phyloP scores from a whole-genome alignment of 768 basidiomycete genomes.

The Lactarius tabidus region DNA sequence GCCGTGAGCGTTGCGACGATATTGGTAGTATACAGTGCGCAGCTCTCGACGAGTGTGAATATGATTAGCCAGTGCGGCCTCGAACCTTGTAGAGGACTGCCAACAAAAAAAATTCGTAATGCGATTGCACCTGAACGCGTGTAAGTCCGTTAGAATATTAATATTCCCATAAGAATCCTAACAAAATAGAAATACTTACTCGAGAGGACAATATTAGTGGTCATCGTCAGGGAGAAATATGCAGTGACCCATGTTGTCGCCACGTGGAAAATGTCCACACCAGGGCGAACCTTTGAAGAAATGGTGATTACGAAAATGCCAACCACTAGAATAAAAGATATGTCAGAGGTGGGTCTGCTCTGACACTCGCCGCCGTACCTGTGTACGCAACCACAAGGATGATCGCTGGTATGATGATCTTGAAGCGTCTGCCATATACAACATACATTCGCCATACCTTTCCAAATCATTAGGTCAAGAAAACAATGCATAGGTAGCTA shows the following conservation, averaged over 20 bases:
- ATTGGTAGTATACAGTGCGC: slow-evolving; percentile 5
- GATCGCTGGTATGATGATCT: not conserved
- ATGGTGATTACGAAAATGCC: not conserved
- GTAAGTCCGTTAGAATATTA: not conserved
- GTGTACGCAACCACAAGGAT: slow-evolving; percentile 3
- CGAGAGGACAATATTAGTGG: slow-evolving; percentile 1
- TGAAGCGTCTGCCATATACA: not conserved
- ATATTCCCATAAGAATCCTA: not conserved
- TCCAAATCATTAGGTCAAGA: not conserved
- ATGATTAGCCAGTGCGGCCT: not conserved
- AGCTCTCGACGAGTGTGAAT: slow-evolving; percentile 6
- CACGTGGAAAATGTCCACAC: slow-evolving; percentile 2
- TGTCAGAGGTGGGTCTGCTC: not conserved
- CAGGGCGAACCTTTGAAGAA: not conserved
- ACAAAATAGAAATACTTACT: not conserved
- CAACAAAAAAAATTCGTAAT: not conserved
- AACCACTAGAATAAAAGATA: not conserved
- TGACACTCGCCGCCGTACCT: not conserved
- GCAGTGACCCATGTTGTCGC: slow-evolving; percentile 8
- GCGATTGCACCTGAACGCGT: slow-evolving; percentile 6
- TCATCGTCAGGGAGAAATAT: slow-evolving; percentile 5
- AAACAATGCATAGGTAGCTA: not conserved
- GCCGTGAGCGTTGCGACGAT: not conserved
- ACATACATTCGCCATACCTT: slow-evolving; percentile 16
- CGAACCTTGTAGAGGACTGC: not conserved